These are phyloP conservation scores for Aspergillus aculeatus DNA, from an alignment of 2,329 filamentous ascomycete genomes.

Conservation along the genomic window DNA sequence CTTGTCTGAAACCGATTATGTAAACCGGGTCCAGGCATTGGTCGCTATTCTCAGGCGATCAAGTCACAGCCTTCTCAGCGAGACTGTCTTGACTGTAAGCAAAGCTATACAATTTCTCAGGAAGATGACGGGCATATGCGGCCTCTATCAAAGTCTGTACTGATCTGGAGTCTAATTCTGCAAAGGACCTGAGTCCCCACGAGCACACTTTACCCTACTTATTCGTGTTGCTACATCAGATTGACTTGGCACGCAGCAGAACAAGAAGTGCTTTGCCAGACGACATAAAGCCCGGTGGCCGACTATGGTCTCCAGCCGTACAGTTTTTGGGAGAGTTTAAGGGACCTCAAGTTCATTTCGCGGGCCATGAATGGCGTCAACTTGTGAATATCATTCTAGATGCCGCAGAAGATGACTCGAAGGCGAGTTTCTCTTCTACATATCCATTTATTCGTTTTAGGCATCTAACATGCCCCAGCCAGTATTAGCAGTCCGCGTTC, in stretches of 20 bases:
- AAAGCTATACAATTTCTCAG: neutral
- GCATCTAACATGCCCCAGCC: conserved; percentile 29
- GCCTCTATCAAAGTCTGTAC: neutral
- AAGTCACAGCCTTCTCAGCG: conserved; percentile 31
- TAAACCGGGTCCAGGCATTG: conserved; percentile 43
- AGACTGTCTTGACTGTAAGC: conserved; percentile 38
- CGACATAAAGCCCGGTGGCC: conserved; percentile 43
- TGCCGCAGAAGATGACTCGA: conserved; percentile 31
- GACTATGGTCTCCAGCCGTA: conserved; percentile 51
- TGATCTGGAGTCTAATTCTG: conserved; percentile 3
- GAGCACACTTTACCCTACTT: conserved; percentile 61
- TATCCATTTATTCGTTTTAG: conserved; percentile 14
- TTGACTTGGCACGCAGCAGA: conserved; percentile 40
- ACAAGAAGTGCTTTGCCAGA: conserved; percentile 37
- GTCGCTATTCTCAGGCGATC: conserved; percentile 39
- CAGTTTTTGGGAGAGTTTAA: conserved; percentile 56
- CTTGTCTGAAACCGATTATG: conserved; percentile 41
- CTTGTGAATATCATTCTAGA: conserved; percentile 35
- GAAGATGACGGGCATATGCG: neutral
- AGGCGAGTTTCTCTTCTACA: conserved; percentile 28
- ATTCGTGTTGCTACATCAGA: conserved; percentile 52
- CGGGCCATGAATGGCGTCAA: conserved; percentile 39
- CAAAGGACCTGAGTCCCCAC: conserved; percentile 51
- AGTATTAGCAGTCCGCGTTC: conserved; percentile 38
- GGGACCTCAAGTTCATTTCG: conserved; percentile 45